Conservation (phyloP, 139 green algal genomes). For the Chlorella sp. region DNA sequence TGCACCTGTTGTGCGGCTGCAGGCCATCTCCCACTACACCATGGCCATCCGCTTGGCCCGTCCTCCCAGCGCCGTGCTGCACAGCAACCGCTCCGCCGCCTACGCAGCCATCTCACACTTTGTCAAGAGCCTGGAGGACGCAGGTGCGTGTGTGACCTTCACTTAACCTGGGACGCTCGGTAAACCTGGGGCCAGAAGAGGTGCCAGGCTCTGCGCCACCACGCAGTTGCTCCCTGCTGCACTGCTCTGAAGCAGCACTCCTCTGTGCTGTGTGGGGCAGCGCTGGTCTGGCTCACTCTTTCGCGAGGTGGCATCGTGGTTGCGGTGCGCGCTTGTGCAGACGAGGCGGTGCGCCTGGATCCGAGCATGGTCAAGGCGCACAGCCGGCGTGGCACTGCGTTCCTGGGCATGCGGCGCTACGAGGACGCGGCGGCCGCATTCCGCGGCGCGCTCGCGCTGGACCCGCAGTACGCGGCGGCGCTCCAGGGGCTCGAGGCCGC, state of each 20-base stretch:
- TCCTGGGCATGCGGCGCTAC: conserved; percentile 29
- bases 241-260: neutral
- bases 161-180: neutral
- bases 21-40: conserved; percentile 42
- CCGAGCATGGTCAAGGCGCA: conserved; percentile 30
- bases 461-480: neutral
- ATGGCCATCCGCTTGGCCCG: conserved; percentile 31
- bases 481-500: neutral
- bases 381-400: conserved; percentile 29
- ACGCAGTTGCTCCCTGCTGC: neutral
- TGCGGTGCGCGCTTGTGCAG: neutral
- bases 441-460: conserved; percentile 16
- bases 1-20: neutral
- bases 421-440: conserved; percentile 33
- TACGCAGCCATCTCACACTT: conserved; percentile 24
- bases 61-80: conserved; percentile 24
- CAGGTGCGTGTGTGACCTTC: neutral
- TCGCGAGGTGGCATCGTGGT: neutral
- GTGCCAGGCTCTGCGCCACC: neutral
- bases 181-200: neutral
- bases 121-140: neutral
- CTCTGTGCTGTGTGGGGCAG: neutral
- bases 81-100: conserved; percentile 46
- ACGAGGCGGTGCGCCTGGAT: conserved; percentile 18
- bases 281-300: neutral